These are phyloP conservation scores for Panicum hallii DNA, from an alignment of 202 grass and related monocot species.

Conservation along the genomic window DNA sequence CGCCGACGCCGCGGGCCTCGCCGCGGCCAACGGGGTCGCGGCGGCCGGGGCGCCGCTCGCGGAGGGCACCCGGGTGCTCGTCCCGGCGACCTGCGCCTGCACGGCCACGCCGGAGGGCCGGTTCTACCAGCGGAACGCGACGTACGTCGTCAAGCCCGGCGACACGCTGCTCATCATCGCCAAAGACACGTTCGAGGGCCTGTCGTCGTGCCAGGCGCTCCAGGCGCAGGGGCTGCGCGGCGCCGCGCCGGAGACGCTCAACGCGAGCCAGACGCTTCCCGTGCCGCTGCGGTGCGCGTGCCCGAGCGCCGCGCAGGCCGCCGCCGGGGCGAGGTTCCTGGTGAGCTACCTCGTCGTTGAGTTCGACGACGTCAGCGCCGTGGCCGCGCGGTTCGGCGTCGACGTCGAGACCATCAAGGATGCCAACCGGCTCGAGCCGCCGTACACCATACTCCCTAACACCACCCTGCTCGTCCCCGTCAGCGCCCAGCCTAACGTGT, in stretches of 20 bases:
- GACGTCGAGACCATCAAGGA: neutral
- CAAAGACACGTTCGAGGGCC: constrained; percentile 57
- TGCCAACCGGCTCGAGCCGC: constrained; percentile 48
- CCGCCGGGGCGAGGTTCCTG: constrained; percentile 50
- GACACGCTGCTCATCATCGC: constrained; percentile 57
- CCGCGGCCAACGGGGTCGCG: constrained; percentile 9
- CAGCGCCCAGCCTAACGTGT: constrained; percentile 42
- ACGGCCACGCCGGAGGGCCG: neutral
- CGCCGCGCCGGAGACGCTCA: neutral
- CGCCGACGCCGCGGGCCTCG: constrained; percentile 39
- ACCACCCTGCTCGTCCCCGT: constrained; percentile 77
- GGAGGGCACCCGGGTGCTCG: constrained; percentile 47
- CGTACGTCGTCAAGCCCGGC: constrained; percentile 32
- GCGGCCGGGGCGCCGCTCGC: neutral
- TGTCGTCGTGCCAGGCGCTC: constrained; percentile 75
- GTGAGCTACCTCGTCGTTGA: constrained; percentile 64
- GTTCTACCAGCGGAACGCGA: constrained; percentile 69
- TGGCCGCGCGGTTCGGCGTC: constrained; percentile 58
- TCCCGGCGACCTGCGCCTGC: constrained; percentile 66
- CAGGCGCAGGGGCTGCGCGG: constrained; percentile 42
- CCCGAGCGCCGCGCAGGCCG: constrained; percentile 55
- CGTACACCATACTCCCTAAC: constrained; percentile 22
- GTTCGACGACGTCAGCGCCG: constrained; percentile 33
- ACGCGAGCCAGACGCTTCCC: neutral
- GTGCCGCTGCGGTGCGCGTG: constrained; percentile 84